Conservation (phyloP, 805 yeast species). For the Candida michaelii region DNA sequence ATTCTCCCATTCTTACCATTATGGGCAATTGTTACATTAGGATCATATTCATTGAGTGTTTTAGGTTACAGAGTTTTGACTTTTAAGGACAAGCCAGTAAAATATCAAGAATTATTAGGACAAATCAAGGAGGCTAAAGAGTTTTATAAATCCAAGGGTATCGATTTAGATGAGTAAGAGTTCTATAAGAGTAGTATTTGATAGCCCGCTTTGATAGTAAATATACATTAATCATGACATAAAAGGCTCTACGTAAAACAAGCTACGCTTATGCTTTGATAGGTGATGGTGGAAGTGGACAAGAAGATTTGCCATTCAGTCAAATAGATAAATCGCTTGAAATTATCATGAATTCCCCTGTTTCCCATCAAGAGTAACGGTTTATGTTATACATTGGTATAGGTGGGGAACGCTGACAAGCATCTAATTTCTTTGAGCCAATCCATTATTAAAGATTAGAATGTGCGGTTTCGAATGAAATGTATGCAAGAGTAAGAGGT, state of each 20-base stretch:
- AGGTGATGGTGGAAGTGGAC: too few relatives aligned
- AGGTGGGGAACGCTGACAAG: constrained; percentile 96
- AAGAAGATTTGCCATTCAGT: constrained; percentile 94
- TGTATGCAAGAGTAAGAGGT: constrained; percentile 99
- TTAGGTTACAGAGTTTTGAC: constrained; percentile 69
- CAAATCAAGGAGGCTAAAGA: constrained; percentile 63
- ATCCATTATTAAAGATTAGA: constrained; percentile 96
- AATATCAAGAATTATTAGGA: constrained; percentile 58
- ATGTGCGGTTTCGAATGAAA: constrained; percentile 98
- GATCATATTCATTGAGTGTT: constrained; percentile 65
- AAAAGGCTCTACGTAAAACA: background rate
- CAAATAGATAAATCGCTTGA: constrained; percentile 93
- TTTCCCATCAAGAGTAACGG: constrained; percentile 99
- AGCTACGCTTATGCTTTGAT: background rate
- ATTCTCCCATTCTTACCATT: constrained; percentile 67
- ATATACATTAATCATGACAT: constrained; percentile 5
- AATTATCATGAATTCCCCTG: constrained; percentile 98
- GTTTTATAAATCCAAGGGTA: constrained; percentile 55
- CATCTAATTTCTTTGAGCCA: constrained; percentile 97
- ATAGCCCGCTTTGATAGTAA: constrained; percentile 15
- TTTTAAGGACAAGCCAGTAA: constrained; percentile 69
- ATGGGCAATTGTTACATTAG: constrained; percentile 69
- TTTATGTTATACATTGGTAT: constrained; percentile 94
- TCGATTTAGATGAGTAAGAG: constrained; percentile 42
- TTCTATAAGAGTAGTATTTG: background rate